Evolutionary conservation across 345 rosid species (phyloP), one percentile per base, ranked within the genome.

Genomic region (Hypericum perforatum): DNA sequence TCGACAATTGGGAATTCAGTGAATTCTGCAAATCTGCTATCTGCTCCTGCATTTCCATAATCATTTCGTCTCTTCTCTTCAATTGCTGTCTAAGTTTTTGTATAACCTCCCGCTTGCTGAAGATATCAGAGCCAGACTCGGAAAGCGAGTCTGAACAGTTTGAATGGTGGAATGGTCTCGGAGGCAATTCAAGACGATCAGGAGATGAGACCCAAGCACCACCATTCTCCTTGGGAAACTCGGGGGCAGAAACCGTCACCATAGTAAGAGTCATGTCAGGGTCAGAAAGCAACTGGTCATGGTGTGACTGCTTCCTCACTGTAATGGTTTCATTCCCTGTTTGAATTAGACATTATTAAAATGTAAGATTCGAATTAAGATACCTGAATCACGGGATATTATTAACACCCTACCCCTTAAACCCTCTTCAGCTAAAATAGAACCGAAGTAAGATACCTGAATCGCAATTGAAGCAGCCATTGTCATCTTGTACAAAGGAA

Each of bases 11-110:
- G 43, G 82, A 51, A 57, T 59, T 78, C 6, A 78, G 70, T 5
- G 95, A 85, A 67, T 70, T 92, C 72, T 80, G 88, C 60, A 80
- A 54, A 65, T 80, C 95, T 38, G 59, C 12, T 9, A 85, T 80
- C 77, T 88, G 98, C 56, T 88, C 98, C 67, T 92, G 96, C 98
- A 92, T 92, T 76, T 87, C 98, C 43, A 92, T 65, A 50, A 82
- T 67, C 98, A 92, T 83, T 48, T 88, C 95, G 29, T 92, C 98
- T 52, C 96, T 78, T 72, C 95, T 88, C 82, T 88, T 85, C 63
- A 92, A 54, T 56, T 92, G 96, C 54, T 88, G 98, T 70, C 98
- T 75, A 45, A 92, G 74, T 71, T 92, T 92, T 65, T 85, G 86
- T 63, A 92, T 81, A 53, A 92, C 96, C 75, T 92, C 98, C 50